These are phyloP conservation scores for Paecilomyces formosus DNA, from an alignment of 2,329 filamentous ascomycete species.

Conservation along the genomic window DNA sequence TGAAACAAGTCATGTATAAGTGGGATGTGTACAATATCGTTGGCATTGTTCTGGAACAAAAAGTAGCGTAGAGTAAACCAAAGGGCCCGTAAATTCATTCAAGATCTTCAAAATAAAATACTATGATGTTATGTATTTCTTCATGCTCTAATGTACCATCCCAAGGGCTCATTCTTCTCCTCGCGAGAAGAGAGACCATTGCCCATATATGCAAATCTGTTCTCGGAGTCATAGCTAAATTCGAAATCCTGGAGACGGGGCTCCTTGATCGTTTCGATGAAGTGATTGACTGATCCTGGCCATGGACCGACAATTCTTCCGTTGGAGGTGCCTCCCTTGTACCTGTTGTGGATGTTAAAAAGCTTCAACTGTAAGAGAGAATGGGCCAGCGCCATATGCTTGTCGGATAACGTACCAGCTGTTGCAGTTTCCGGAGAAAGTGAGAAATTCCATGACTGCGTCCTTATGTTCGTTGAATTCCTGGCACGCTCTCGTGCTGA, in stretches of 20 bases:
- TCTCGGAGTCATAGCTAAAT: conserved; percentile 11
- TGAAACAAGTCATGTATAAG: too few relatives aligned
- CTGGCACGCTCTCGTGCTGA: conserved; percentile 1
- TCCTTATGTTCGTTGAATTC: conserved; percentile 9
- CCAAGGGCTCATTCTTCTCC: background rate
- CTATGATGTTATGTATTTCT: background rate
- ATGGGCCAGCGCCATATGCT: background rate
- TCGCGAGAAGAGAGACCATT: conserved; percentile 6
- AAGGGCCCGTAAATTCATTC: too few relatives aligned
- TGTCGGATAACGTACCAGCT: conserved; percentile 5
- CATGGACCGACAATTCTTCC: conserved; percentile 14
- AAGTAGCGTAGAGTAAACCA: too few relatives aligned
- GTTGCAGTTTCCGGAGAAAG: conserved; percentile 10
- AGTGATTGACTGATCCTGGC: conserved; percentile 17
- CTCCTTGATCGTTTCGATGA: conserved; percentile 4
- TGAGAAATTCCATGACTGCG: conserved; percentile 7
- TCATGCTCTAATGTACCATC: background rate
- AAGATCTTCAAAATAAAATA: too few relatives aligned
- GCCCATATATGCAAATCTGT: conserved; percentile 12
- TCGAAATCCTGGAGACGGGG: conserved; percentile 12
- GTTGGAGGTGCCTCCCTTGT: conserved; percentile 12
- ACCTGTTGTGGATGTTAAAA: conserved; percentile 5
- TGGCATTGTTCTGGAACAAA: too few relatives aligned
- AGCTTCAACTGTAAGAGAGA: background rate
- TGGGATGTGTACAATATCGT: too few relatives aligned